Conservation (phyloP, 805 yeast genomes). For the Pichia rugopelliculosa region DNA sequence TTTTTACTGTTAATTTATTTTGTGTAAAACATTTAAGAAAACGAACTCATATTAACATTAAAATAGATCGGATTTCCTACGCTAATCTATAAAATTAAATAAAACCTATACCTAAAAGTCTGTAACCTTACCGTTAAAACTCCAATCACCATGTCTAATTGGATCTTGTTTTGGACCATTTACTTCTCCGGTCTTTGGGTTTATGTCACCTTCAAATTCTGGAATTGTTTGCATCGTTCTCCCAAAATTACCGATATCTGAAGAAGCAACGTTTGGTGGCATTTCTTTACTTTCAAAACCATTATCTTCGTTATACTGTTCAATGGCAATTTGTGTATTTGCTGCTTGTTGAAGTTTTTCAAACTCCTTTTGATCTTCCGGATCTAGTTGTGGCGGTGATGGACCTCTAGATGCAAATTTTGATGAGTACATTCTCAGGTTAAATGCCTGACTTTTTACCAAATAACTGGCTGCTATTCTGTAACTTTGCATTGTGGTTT, state of each 20-base stretch:
- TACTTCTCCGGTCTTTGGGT: constrained; percentile 90
- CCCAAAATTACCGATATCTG: constrained; percentile 56
- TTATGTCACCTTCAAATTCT: constrained; percentile 90
- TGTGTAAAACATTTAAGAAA: neutral
- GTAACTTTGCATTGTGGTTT: neutral
- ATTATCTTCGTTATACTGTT: constrained; percentile 49
- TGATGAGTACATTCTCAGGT: constrained; percentile 6
- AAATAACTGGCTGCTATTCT: neutral
- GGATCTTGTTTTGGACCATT: constrained; percentile 99
- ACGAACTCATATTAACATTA: neutral
- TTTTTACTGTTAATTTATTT: neutral
- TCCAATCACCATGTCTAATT: constrained; percentile 74
- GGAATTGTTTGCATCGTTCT: constrained; percentile 74
- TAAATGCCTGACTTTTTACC: neutral
- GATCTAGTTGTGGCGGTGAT: constrained; percentile 69
- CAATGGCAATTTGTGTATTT: constrained; percentile 67
- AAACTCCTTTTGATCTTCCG: constrained; percentile 84
- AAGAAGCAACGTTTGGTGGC: constrained; percentile 22
- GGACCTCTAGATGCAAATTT: constrained; percentile 22
- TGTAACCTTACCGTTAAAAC: constrained; percentile 93
- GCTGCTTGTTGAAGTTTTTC: constrained; percentile 80
- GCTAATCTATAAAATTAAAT: neutral
- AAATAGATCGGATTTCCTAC: neutral
- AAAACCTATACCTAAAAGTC: constrained; percentile 50
- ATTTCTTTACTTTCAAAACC: constrained; percentile 25